Evolutionary conservation across 441 rosid genomes (phyloP), one percentile per base, ranked within the genome.

Genomic region (Brassica balearica): DNA sequence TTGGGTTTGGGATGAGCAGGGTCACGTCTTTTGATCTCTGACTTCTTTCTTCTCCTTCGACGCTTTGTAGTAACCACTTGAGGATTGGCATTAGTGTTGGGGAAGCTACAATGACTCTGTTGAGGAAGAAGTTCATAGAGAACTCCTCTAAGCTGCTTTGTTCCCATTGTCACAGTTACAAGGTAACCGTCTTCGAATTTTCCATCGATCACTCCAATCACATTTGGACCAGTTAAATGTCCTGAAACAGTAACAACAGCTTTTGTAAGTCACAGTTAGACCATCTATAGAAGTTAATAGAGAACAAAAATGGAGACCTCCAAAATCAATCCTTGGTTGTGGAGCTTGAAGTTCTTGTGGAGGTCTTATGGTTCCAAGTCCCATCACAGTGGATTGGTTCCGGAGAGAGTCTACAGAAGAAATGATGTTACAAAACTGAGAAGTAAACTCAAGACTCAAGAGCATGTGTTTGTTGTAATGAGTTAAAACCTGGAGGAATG

Each of bases 1-100:
- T 92, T 96, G 0, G 97, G 97, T 69, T 96, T 94, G 0, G 99
- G 99, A 85, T 90, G 97, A 79, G 87, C 87, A 32, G 99, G 99
- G 82, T 96, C 99, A 43, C 97, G 89, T 80, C 91, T 91, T 83
- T 87, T 92, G 36, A 94, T 96, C 88, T 92, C 97, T 0, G 85
- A 87, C 83, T 91, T 94, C 91, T 89, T 96, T 81, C 97, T 86
- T 62, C 97, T 87, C 4, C 90, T 86, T 12, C 89, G 92, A 3
- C 93, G 91, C 56, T 91, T 93, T 29, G 86, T 73, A 41, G 84
- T 58, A 9, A 34, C 70, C 34, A 80, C 76, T 10, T 41, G 75
- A 29, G 68, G 61, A 9, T 53, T 53, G 59, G 15, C 63, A 62
- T 48, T 27, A 48, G 67, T 80, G 74, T 75, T 74, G 11, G 80